Percentiles rank a stretch among this genome's conserved stretches.
phyloP scores from a whole-genome alignment of 2,329 filamentous ascomycete species.

The Aureobasidium sp. region DNA sequence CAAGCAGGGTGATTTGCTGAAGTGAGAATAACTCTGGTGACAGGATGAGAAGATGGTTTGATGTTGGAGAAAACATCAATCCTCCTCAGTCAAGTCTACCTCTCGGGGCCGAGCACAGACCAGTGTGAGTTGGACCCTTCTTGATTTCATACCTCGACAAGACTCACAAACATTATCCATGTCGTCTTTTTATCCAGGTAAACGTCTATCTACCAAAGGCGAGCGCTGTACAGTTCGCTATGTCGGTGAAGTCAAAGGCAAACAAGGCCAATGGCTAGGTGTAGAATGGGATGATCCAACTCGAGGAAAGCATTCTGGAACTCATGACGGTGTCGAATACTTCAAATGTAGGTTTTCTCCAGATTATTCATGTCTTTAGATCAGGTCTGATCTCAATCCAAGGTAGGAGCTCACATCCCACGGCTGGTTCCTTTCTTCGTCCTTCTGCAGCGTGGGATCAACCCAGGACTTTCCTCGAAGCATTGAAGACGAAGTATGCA shows the following conservation, averaged over 20 bases:
- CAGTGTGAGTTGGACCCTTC: neutral
- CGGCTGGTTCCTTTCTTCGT: constrained; percentile 88
- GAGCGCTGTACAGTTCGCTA: constrained; percentile 88
- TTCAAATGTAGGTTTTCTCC: constrained; percentile 74
- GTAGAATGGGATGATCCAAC: constrained; percentile 95
- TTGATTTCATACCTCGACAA: neutral
- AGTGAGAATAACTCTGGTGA: too few relatives aligned
- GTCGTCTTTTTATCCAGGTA: constrained; percentile 58
- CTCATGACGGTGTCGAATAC: constrained; percentile 80
- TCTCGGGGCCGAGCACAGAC: constrained; percentile 12
- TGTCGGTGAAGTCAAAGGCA: constrained; percentile 78
- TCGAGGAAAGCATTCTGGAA: constrained; percentile 92
- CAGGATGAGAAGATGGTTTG: neutral
- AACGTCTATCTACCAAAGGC: constrained; percentile 83
- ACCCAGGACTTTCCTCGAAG: constrained; percentile 79
- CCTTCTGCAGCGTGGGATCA: constrained; percentile 75
- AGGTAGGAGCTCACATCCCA: constrained; percentile 71
- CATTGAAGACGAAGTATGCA: constrained; percentile 86
- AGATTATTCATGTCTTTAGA: neutral
- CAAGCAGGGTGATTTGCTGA: too few relatives aligned
- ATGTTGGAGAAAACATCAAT: neutral
- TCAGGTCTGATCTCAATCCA: constrained; percentile 19
- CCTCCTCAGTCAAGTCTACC: neutral
- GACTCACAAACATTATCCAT: neutral
- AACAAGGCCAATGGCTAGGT: constrained; percentile 85